Conservation (phyloP, 805 yeast genomes). For the Saccharomycopsis selenospora region DNA sequence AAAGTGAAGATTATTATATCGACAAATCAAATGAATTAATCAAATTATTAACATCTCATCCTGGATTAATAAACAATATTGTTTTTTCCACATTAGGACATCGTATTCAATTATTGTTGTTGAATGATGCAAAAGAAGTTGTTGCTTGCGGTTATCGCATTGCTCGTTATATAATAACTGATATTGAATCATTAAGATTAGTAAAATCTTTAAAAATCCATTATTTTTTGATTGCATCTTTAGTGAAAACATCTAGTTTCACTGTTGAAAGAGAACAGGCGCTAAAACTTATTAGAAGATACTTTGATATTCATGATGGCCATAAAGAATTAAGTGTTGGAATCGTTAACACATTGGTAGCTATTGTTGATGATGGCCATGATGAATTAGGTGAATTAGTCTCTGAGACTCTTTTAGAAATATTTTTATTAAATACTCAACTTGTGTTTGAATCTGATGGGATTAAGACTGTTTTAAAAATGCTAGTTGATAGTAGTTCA, state of each 20-base stretch:
- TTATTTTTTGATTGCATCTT: slow-evolving; percentile 52
- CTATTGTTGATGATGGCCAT: slow-evolving; percentile 49
- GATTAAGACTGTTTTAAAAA: slow-evolving; percentile 35
- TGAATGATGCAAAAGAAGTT: slow-evolving; percentile 51
- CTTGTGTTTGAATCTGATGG: slow-evolving; percentile 38
- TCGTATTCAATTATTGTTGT: slow-evolving; percentile 52
- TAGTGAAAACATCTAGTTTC: slow-evolving; percentile 48
- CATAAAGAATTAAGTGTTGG: slow-evolving; percentile 49
- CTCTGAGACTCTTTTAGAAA: slow-evolving; percentile 47
- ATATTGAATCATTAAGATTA: slow-evolving; percentile 44
- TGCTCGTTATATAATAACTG: slow-evolving; percentile 55
- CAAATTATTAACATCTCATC: slow-evolving; percentile 45
- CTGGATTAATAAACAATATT: slow-evolving; percentile 57
- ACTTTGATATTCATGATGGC: slow-evolving; percentile 51
- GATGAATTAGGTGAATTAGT: slow-evolving; percentile 45
- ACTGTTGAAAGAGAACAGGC: slow-evolving; percentile 73
- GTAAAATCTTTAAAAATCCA: slow-evolving; percentile 44
- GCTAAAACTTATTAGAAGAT: slow-evolving; percentile 56
- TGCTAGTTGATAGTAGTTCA: slow-evolving; percentile 48
- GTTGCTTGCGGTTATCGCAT: slow-evolving; percentile 72
- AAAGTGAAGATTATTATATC: slow-evolving; percentile 43
- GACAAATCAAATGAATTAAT: slow-evolving; percentile 62
- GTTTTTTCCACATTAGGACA: slow-evolving; percentile 49
- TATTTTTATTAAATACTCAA: slow-evolving; percentile 39
- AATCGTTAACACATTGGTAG: slow-evolving; percentile 49